These are phyloP conservation scores for Clonostachys rosea DNA, from an alignment of 2,329 filamentous ascomycete species.

Conservation along the genomic window DNA sequence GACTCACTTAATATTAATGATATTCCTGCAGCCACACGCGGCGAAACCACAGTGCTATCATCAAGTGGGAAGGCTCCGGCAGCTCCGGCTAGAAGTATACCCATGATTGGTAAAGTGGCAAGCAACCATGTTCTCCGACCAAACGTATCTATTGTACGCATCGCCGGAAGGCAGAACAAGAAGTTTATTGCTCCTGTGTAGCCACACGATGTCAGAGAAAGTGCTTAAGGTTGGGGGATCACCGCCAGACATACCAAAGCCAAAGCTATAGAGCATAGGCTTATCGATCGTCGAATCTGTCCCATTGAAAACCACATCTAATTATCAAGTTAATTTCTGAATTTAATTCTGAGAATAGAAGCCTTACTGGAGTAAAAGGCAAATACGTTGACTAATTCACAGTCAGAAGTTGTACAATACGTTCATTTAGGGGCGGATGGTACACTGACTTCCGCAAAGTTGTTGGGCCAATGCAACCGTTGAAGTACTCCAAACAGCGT, in stretches of 20 bases:
- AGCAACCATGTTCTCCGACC: slow-evolving; percentile 29
- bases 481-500: slow-evolving; percentile 15
- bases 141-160: slow-evolving; percentile 29
- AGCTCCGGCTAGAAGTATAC: slow-evolving; percentile 6
- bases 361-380: slow-evolving; percentile 36
- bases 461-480: slow-evolving; percentile 17
- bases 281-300: slow-evolving; percentile 5
- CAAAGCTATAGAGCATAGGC: slow-evolving; percentile 16
- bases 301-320: slow-evolving; percentile 8
- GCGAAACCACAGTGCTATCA: too few relatives aligned
- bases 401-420: slow-evolving; percentile 1
- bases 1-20: too few relatives aligned
- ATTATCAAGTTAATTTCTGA: slow-evolving; percentile 5
- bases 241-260: neutral
- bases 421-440: too few relatives aligned
- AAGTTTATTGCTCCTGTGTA: slow-evolving; percentile 12
- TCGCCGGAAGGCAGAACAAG: slow-evolving; percentile 26
- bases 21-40: too few relatives aligned
- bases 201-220: neutral
- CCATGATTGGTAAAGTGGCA: slow-evolving; percentile 27
- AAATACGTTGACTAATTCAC: slow-evolving; percentile 26
- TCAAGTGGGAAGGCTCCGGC: neutral
- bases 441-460: slow-evolving; percentile 12
- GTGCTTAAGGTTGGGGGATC: too few relatives aligned
- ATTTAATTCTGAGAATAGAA: neutral